phyloP scores from a whole-genome alignment of 2,329 filamentous ascomycete genomes.

The Arthrobotrys entomopaga region DNA sequence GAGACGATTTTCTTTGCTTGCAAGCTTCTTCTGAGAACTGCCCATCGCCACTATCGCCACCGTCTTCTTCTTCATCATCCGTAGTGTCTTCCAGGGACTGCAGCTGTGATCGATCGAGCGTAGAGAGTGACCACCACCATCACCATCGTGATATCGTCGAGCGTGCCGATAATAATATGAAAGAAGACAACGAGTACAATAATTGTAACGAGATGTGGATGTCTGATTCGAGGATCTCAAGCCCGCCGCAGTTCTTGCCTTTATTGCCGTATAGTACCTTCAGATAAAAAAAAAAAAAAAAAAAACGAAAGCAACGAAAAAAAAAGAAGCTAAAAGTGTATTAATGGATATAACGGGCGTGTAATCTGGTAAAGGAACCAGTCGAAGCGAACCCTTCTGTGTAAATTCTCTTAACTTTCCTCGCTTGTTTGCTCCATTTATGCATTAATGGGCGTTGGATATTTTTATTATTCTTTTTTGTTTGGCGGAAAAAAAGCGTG shows the following conservation, averaged over 20 bases:
- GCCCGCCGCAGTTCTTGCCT: constrained; percentile 34
- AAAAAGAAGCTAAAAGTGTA: constrained; percentile 11
- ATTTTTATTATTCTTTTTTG: background rate
- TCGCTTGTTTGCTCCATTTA: constrained; percentile 18
- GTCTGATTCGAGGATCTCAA: constrained; percentile 16
- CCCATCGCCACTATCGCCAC: background rate
- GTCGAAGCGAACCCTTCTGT: background rate
- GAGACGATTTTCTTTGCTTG: constrained; percentile 45
- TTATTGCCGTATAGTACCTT: constrained; percentile 31
- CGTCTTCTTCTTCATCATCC: constrained; percentile 23
- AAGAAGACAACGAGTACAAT: background rate
- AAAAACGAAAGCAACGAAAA: background rate
- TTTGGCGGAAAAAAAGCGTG: constrained; percentile 8
- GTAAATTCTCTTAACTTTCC: too few relatives aligned
- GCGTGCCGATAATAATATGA: background rate
- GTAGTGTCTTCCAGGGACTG: constrained; percentile 29
- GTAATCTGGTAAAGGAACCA: constrained; percentile 6
- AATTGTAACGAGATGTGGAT: background rate
- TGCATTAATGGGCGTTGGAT: constrained; percentile 42
- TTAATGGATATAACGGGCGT: constrained; percentile 26
- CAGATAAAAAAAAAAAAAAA: constrained; percentile 19
- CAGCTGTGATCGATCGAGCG: constrained; percentile 28
- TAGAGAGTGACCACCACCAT: constrained; percentile 5
- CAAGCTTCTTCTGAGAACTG: constrained; percentile 28
- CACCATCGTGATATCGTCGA: background rate